phyloP scores from a whole-genome alignment of 805 yeast species.

The Nakazawaea ambrosiae region DNA sequence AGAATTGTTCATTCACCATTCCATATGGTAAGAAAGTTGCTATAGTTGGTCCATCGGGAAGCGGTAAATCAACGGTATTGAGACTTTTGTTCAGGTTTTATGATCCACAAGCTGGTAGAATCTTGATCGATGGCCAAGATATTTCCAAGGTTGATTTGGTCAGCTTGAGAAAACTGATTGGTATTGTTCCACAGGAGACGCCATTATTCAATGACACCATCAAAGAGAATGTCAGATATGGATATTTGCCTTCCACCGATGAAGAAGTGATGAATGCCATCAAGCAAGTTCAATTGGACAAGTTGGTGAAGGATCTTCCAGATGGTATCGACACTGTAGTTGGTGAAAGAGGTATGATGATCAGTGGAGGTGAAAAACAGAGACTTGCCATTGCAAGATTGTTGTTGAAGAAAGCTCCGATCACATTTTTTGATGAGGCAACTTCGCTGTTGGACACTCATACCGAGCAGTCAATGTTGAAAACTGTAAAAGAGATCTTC shows the following conservation, averaged over 20 bases:
- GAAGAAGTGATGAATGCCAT: slow-evolving; percentile 64
- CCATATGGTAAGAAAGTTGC: slow-evolving; percentile 93
- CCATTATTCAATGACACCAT: slow-evolving; percentile 92
- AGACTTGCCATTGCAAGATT: slow-evolving; percentile 89
- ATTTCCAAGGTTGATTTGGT: slow-evolving; percentile 68
- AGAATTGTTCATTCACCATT: slow-evolving; percentile 73
- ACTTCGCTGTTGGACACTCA: slow-evolving; percentile 95
- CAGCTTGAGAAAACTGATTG: slow-evolving; percentile 65
- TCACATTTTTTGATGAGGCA: slow-evolving; percentile 95
- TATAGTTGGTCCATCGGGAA: slow-evolving; percentile 93
- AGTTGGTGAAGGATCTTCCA: slow-evolving; percentile 64
- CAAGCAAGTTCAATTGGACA: slow-evolving; percentile 59
- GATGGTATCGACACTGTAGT: slow-evolving; percentile 82
- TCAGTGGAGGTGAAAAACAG: slow-evolving; percentile 98
- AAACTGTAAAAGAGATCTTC: slow-evolving; percentile 66
- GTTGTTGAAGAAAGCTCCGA: slow-evolving; percentile 78
- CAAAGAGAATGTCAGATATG: slow-evolving; percentile 81
- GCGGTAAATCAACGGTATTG: slow-evolving; percentile 89
- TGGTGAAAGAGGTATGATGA: slow-evolving; percentile 98
- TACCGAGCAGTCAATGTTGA: slow-evolving; percentile 80
- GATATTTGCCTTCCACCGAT: slow-evolving; percentile 65
- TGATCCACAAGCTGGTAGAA: slow-evolving; percentile 73
- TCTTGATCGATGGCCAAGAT: slow-evolving; percentile 85
- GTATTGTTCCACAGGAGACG: slow-evolving; percentile 97
- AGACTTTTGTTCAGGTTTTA: slow-evolving; percentile 83